phyloP scores from a whole-genome alignment of 306 rosid genomes.

The Myrica gale region DNA sequence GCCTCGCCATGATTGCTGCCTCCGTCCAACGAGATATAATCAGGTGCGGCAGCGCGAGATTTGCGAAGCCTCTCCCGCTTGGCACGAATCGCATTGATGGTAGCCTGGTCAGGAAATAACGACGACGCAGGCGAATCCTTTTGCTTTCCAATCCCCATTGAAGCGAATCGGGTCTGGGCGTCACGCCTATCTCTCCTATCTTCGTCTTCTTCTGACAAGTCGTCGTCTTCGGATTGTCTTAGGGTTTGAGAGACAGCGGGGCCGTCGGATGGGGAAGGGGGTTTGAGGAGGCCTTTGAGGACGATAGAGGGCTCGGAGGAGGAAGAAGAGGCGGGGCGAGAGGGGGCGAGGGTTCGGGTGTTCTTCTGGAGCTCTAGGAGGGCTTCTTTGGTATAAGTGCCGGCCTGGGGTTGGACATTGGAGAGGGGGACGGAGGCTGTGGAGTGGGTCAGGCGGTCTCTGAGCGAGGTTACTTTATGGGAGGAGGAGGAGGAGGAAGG shows the following conservation, averaged over 20 bases:
- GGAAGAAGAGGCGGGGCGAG: too few species aligned
- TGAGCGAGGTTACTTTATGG: conserved; percentile 1
- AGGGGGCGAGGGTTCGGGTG: conserved; percentile 68
- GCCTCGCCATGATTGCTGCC: conserved; percentile 90
- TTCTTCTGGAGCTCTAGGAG: conserved; percentile 94
- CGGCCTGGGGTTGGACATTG: conserved; percentile 91
- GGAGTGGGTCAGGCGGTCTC: conserved; percentile 61
- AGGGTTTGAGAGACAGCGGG: conserved; percentile 20
- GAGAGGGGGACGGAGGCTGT: conserved; percentile 39
- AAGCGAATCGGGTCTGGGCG: conserved; percentile 48
- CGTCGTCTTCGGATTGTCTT: conserved; percentile 18
- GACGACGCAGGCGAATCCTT: conserved; percentile 42
- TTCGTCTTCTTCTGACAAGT: conserved; percentile 45
- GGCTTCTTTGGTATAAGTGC: conserved; percentile 81
- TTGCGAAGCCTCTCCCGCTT: conserved; percentile 71
- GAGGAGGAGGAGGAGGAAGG: neutral
- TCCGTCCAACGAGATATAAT: conserved; percentile 76
- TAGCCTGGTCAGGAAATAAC: conserved; percentile 58
- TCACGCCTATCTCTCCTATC: conserved; percentile 39
- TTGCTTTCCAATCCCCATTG: conserved; percentile 51
- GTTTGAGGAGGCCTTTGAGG: conserved; percentile 69
- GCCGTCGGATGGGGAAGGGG: conserved; percentile 14
- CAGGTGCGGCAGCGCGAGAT: conserved; percentile 67
- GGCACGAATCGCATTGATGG: conserved; percentile 70
- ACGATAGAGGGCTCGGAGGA: conserved; percentile 69